Percentiles rank a stretch among this genome's conserved stretches.
Conservation (phyloP, 352 stramenopile species). For the Phytophthora vignae region DNA sequence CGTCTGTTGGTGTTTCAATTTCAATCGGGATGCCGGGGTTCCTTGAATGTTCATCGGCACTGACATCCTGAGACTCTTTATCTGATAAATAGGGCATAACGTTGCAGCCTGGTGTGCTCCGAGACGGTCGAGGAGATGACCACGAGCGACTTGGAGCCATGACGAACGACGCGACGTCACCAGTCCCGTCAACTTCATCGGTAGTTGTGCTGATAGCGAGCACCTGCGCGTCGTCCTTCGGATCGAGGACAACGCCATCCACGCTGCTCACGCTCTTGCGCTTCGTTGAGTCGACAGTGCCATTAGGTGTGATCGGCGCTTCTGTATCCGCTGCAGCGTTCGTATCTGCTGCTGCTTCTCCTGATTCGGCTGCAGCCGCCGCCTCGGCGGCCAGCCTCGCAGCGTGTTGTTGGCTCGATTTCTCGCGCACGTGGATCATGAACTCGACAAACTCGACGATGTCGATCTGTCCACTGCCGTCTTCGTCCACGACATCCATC, state of each 20-base stretch:
- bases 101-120: constrained; percentile 13
- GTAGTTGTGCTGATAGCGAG: constrained; percentile 18
- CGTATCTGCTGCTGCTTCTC: neutral
- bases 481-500: constrained; percentile 89
- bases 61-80: constrained; percentile 25
- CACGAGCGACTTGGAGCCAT: constrained; percentile 10
- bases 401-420: constrained; percentile 61
- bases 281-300: neutral
- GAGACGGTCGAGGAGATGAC: constrained; percentile 24
- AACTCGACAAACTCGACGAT: constrained; percentile 90
- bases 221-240: neutral
- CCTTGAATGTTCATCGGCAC: neutral
- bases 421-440: constrained; percentile 84
- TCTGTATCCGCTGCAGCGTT: neutral
- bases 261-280: constrained; percentile 1
- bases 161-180: constrained; percentile 7
- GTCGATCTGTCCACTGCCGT: constrained; percentile 87
- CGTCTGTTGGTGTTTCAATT: constrained; percentile 17
- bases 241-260: constrained; percentile 1
- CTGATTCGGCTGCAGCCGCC: constrained; percentile 10
- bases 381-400: constrained; percentile 29
- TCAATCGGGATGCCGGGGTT: constrained; percentile 16
- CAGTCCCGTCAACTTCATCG: constrained; percentile 2
- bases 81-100: constrained; percentile 34
- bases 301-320: neutral